Evolutionary conservation across 257 asterid genomes (phyloP), one percentile per base, ranked within the genome.

Genomic region (Solanum paucissectum): DNA sequence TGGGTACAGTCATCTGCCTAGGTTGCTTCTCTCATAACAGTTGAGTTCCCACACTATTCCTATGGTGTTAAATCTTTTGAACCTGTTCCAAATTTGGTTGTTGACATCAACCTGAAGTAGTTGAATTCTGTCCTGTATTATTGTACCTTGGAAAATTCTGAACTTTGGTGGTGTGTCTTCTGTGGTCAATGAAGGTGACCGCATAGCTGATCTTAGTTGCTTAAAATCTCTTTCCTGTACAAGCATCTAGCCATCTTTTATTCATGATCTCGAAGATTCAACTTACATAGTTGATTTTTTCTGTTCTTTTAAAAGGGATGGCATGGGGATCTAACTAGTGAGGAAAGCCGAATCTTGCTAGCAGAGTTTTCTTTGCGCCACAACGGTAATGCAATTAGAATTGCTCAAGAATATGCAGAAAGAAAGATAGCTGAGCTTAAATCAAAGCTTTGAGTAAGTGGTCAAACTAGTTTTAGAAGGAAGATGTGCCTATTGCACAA

Each of bases 291-390:
- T 86, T 72, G 55, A 7, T 32, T 32, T 32, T 69, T 3, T 73
- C 27, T 32, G 34, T 72, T 46, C 25, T 42, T 23, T 73, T 71
- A 6, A 87, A 20, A 97, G 99, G 99, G 99, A 86, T 91, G 90
- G 87, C 98, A 95, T 72, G 99, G 98, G 88, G 99, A 97, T 93
- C 94, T 97, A 84, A 93, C 94, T 13, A 49, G 25, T 33, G 90
- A 91, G 87, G 95, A 97, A 83, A 92, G 95, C 60, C 95, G 93
- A 92, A 93, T 94, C 86, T 94, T 97, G 68, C 95, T 97, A 37
- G 98, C 99, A 5, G 99, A 97, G 91, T 95, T 95, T 87, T 95
- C 90, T 89, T 93, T 97, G 79, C 99, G 98, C 81, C 99, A 95
- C 91, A 97, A 90, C 90, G 86, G 84, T 16, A 93, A 86, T 88